phyloP scores from a whole-genome alignment of 352 stramenopile genomes.

The Elongisporangium anandrum region DNA sequence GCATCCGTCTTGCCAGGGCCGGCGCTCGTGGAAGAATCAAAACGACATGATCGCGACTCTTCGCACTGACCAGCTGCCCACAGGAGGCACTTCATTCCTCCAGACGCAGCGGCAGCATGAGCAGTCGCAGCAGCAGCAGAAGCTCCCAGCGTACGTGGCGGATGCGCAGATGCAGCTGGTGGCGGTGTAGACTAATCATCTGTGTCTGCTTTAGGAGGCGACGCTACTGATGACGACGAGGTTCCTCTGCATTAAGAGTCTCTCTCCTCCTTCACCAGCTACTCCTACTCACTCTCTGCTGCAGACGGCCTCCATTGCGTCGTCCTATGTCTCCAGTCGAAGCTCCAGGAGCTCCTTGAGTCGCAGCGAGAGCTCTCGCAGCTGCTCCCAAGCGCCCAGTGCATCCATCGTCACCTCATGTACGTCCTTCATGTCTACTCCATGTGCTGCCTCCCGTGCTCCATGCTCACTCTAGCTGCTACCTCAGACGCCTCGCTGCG shows the following conservation, averaged over 20 bases:
- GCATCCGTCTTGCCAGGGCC: not conserved
- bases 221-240: not conserved
- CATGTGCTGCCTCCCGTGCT: not conserved
- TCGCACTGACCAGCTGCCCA: not conserved
- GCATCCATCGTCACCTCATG: constrained; percentile 35
- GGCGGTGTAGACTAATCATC: not conserved
- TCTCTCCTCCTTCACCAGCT: not conserved
- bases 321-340: constrained; percentile 1
- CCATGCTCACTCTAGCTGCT: not conserved
- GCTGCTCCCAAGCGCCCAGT: constrained; percentile 1
- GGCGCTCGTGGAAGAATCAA: not conserved
- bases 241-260: not conserved
- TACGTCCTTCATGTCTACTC: constrained; percentile 10
- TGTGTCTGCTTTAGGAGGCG: not conserved
- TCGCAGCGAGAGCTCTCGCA: constrained; percentile 6
- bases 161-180: too few species aligned
- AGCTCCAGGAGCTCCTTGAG: constrained; percentile 9
- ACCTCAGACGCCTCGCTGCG: constrained; percentile 37
- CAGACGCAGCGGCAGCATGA: not conserved
- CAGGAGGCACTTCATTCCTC: not conserved
- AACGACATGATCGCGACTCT: not conserved
- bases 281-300: not conserved
- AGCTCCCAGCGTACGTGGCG: not conserved
- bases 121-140: not conserved
- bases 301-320: constrained; percentile 18